Conservation (phyloP, 2,329 filamentous ascomycete genomes). For the Neocucurbitaria cava region DNA sequence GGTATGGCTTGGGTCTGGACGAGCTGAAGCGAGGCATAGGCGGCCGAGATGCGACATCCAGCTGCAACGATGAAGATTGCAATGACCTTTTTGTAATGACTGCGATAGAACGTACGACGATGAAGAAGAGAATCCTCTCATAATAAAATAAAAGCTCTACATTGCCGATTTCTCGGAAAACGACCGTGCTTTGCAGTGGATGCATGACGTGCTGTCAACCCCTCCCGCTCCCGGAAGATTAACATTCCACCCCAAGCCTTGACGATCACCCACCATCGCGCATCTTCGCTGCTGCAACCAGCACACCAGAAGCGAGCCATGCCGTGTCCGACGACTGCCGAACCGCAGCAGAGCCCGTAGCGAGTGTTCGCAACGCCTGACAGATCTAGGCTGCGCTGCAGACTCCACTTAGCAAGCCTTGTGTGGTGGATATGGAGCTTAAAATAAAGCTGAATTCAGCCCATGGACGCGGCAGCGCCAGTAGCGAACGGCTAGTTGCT, state of each 20-base stretch:
- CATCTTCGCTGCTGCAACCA: background rate
- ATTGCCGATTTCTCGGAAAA: background rate
- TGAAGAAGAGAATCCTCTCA: background rate
- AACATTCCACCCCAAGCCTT: background rate
- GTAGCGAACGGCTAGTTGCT: background rate
- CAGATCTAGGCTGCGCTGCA: background rate
- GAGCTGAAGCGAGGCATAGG: background rate
- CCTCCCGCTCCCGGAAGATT: background rate
- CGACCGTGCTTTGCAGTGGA: background rate
- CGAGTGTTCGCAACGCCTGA: background rate
- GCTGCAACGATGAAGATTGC: background rate
- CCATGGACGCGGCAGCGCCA: background rate
- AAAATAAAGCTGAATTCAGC: background rate
- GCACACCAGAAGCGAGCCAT: background rate
- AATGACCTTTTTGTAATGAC: background rate
- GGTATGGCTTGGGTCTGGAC: background rate
- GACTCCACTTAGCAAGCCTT: background rate
- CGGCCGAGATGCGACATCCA: too few relatives aligned
- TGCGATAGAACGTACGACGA: background rate
- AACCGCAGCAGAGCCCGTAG: background rate
- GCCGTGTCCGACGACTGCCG: background rate
- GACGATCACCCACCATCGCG: background rate
- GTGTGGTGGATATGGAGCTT: background rate
- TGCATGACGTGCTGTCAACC: background rate
- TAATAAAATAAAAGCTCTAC: background rate